Evolutionary conservation across 2,329 filamentous ascomycete species (phyloP).

Genomic region (Phaeosphaeriaceae sp.): DNA sequence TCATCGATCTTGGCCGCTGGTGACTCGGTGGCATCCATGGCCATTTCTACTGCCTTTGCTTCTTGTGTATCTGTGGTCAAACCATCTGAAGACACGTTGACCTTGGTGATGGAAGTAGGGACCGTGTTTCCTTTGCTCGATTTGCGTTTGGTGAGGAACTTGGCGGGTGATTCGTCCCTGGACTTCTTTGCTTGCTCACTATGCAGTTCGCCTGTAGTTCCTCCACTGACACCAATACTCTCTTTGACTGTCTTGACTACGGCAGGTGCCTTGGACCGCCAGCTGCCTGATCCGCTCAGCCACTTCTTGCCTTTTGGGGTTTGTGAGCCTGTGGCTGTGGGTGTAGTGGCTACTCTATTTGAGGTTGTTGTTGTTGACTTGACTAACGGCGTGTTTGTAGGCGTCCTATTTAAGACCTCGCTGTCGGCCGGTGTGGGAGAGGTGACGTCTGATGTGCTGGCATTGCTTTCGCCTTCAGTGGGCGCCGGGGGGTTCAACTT

Average conservation of each 20-base stretch:
- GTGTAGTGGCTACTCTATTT: slow-evolving; percentile 20
- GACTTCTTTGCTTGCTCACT: slow-evolving; percentile 35
- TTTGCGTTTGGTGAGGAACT: slow-evolving; percentile 52
- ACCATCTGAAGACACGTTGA: slow-evolving; percentile 52
- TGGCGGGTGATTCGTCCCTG: slow-evolving; percentile 38
- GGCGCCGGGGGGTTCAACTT: slow-evolving; percentile 47
- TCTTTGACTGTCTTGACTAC: slow-evolving; percentile 55
- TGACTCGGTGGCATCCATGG: slow-evolving; percentile 15
- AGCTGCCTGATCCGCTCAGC: slow-evolving; percentile 52
- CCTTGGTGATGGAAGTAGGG: slow-evolving; percentile 53
- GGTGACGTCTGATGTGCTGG: slow-evolving; percentile 11
- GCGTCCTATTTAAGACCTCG: slow-evolving; percentile 18
- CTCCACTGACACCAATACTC: slow-evolving; percentile 54
- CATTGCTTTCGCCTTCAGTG: slow-evolving; percentile 17
- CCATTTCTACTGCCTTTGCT: slow-evolving; percentile 20
- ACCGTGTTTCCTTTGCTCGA: slow-evolving; percentile 55
- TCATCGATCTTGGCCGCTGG: slow-evolving; percentile 30
- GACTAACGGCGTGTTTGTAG: slow-evolving; percentile 18
- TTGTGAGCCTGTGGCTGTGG: slow-evolving; percentile 22
- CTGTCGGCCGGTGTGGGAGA: slow-evolving; percentile 21
- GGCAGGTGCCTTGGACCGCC: slow-evolving; percentile 55
- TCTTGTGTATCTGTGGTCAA: slow-evolving; percentile 35
- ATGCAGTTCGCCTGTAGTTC: slow-evolving; percentile 51
- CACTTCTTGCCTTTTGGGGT: slow-evolving; percentile 47
- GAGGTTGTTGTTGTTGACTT: slow-evolving; percentile 16